phyloP scores from a whole-genome alignment of 768 basidiomycete species.

The Suillus plorans region DNA sequence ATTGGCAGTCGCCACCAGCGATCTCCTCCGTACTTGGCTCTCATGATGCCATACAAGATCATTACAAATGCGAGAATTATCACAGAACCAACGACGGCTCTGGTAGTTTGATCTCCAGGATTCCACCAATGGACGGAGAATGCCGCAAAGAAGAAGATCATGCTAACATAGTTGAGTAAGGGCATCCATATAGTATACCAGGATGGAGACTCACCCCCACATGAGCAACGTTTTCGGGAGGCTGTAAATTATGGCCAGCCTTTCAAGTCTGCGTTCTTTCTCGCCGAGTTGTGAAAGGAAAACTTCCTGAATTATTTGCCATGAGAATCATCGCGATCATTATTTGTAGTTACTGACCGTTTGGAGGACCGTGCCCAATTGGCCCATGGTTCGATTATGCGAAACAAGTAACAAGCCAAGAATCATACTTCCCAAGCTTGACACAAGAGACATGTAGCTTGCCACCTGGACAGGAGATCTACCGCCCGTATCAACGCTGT shows the following conservation, averaged over 20 bases:
- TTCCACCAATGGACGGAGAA: slow-evolving; percentile 26
- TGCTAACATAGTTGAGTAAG: slow-evolving; percentile 15
- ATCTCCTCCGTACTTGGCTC: slow-evolving; percentile 9
- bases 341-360: slow-evolving; percentile 25
- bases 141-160: slow-evolving; percentile 28
- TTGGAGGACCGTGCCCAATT: slow-evolving; percentile 19
- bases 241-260: slow-evolving; percentile 33
- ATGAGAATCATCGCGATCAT: slow-evolving; percentile 6
- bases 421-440: slow-evolving; percentile 36
- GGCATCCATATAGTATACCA: no score
- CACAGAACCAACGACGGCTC: slow-evolving; percentile 28
- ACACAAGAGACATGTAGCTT: slow-evolving; percentile 39
- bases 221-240: slow-evolving; percentile 33
- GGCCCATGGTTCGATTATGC: slow-evolving; percentile 32
- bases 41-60: slow-evolving; percentile 44
- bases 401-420: slow-evolving; percentile 37
- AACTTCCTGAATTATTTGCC: slow-evolving; percentile 14
- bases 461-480: slow-evolving; percentile 34
- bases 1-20: slow-evolving; percentile 8
- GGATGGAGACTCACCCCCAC: slow-evolving; percentile 26
- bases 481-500: slow-evolving; percentile 29
- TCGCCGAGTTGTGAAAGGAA: slow-evolving; percentile 22
- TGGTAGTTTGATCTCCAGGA: slow-evolving; percentile 12
- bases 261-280: slow-evolving; percentile 23
- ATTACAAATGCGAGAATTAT: slow-evolving; percentile 31